phyloP scores from a whole-genome alignment of 192 early-diverging fungal species.

The Pilobolus umbonatus region DNA sequence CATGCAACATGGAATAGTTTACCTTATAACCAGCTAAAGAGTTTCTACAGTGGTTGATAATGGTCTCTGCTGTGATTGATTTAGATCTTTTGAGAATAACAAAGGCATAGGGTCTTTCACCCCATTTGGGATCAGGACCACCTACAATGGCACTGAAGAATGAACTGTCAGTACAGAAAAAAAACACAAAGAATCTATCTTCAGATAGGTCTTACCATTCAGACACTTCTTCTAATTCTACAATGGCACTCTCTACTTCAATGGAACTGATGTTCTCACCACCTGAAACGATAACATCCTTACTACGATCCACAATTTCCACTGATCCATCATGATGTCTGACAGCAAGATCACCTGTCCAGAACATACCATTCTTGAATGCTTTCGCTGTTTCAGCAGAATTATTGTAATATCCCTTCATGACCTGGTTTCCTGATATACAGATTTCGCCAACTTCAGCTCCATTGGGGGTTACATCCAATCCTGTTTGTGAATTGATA shows the following conservation, averaged over 20 bases:
- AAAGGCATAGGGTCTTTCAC: conserved; percentile 55
- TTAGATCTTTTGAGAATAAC: conserved; percentile 42
- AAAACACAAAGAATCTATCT: neutral
- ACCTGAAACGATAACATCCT: conserved; percentile 62
- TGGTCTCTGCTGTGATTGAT: conserved; percentile 13
- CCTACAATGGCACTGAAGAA: conserved; percentile 47
- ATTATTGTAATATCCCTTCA: conserved; percentile 51
- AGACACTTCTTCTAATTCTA: conserved; percentile 41
- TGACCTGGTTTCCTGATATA: conserved; percentile 51
- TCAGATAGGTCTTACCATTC: conserved; percentile 40
- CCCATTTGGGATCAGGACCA: conserved; percentile 52
- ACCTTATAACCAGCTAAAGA: conserved; percentile 52
- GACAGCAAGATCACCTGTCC: conserved; percentile 58
- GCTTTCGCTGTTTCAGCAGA: conserved; percentile 51
- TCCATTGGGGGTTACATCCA: conserved; percentile 47
- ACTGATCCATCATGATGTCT: conserved; percentile 55
- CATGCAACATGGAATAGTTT: neutral
- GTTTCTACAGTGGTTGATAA: conserved; percentile 38
- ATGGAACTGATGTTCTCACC: conserved; percentile 58
- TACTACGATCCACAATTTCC: conserved; percentile 52
- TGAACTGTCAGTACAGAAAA: neutral
- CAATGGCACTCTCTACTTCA: conserved; percentile 50
- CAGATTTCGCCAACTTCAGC: conserved; percentile 52
- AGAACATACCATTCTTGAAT: conserved; percentile 52
- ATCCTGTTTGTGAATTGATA: conserved; percentile 35